These are phyloP conservation scores for Saccharomyces hybrid DNA, from an alignment of 1,139 yeast genomes.

Conservation along the genomic window DNA sequence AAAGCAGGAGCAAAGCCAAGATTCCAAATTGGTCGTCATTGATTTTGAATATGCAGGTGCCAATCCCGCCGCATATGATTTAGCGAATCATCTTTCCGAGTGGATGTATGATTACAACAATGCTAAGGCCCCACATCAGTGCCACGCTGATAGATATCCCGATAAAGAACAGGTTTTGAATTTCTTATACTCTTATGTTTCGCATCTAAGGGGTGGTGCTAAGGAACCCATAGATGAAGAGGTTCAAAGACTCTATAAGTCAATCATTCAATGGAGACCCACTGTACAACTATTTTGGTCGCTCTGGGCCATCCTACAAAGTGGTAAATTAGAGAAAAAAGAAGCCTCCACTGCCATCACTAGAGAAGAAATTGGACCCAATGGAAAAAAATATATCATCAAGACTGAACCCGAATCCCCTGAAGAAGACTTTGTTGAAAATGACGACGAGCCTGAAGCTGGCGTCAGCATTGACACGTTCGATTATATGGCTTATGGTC, in stretches of 20 bases:
- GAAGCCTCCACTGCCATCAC: constrained; percentile 16
- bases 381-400: constrained; percentile 39
- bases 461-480: constrained; percentile 61
- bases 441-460: constrained; percentile 33
- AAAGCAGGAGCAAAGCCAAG: constrained; percentile 41
- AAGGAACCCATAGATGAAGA: constrained; percentile 41
- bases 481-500: constrained; percentile 68
- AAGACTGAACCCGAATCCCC: constrained; percentile 24
- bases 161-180: constrained; percentile 57
- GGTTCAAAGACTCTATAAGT: constrained; percentile 52
- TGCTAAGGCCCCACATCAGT: constrained; percentile 40
- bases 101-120: constrained; percentile 92
- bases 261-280: constrained; percentile 72
- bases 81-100: constrained; percentile 83
- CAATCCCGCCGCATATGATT: constrained; percentile 83
- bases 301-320: constrained; percentile 84
- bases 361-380: constrained; percentile 33
- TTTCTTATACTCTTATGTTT: constrained; percentile 63
- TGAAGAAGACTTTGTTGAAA: constrained; percentile 12
- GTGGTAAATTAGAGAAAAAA: constrained; percentile 36
- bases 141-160: constrained; percentile 61
- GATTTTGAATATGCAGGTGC: constrained; percentile 96
- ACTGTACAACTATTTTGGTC: constrained; percentile 77
- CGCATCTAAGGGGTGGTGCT: constrained; percentile 24
- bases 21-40: constrained; percentile 77